phyloP scores from a whole-genome alignment of 2,329 filamentous ascomycete species.

The Escovopsis sp. region DNA sequence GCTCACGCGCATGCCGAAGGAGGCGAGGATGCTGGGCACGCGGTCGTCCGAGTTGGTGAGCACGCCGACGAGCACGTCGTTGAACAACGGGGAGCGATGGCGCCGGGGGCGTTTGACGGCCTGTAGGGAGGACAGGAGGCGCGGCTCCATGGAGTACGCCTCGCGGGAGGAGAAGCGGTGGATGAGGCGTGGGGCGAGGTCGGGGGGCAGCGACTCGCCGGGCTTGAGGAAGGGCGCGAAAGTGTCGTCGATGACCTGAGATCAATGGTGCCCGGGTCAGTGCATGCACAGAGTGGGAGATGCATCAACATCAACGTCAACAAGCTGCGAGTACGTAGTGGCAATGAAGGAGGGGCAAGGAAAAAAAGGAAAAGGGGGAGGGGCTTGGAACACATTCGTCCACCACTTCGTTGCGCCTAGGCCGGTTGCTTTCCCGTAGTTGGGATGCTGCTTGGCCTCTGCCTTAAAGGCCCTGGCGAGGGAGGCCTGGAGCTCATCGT shows the following conservation, averaged over 20 bases:
- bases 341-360: neutral
- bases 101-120: conserved; percentile 18
- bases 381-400: conserved; percentile 33
- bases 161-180: conserved; percentile 36
- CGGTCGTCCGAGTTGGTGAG: conserved; percentile 50
- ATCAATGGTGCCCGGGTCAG: neutral
- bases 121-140: conserved; percentile 30
- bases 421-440: conserved; percentile 40
- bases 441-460: conserved; percentile 33
- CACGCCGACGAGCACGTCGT: conserved; percentile 35
- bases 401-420: conserved; percentile 43
- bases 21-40: conserved; percentile 37
- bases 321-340: too few relatives aligned
- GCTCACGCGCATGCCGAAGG: conserved; percentile 35
- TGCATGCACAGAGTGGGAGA: neutral
- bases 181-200: conserved; percentile 33
- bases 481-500: conserved; percentile 23
- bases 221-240: conserved; percentile 27
- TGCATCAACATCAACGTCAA: too few relatives aligned
- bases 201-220: conserved; percentile 23
- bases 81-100: conserved; percentile 11
- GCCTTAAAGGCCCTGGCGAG: conserved; percentile 30
- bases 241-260: conserved; percentile 39
- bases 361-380: neutral
- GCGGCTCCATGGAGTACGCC: conserved; percentile 35